Conservation (phyloP, 352 stramenopile genomes). For the Halophytophthora batemanensis region DNA sequence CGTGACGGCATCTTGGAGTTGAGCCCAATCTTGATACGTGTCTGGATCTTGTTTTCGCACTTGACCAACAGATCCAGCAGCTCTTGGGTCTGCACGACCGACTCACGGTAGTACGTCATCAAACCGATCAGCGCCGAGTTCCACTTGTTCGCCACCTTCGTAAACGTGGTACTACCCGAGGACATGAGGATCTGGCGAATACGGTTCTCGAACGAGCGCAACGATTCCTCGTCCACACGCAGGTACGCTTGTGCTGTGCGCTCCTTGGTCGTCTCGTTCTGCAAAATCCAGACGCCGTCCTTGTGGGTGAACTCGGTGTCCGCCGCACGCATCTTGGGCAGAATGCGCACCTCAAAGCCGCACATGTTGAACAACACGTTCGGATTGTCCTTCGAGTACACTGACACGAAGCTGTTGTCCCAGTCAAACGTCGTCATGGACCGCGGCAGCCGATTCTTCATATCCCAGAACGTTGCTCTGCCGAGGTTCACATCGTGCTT, state of each 20-base stretch:
- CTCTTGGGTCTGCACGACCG: constrained; percentile 99
- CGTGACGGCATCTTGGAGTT: constrained; percentile 99
- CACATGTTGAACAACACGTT: constrained; percentile 99
- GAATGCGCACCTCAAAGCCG: constrained; percentile 97
- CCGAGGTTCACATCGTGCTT: constrained; percentile 99
- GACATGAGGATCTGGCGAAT: constrained; percentile 99
- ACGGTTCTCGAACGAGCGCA: constrained; percentile 98
- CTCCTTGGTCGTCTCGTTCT: constrained; percentile 99
- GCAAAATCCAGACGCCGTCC: constrained; percentile 99
- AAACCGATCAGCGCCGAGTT: constrained; percentile 93
- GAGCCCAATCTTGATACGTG: constrained; percentile 99
- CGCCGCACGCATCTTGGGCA: constrained; percentile 90
- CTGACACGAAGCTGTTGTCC: constrained; percentile 99
- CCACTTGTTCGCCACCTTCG: constrained; percentile 99
- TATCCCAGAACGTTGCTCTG: constrained; percentile 99
- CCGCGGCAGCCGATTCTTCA: constrained; percentile 98
- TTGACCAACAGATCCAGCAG: constrained; percentile 99
- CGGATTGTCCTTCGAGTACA: constrained; percentile 99
- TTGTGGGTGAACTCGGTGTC: constrained; percentile 94
- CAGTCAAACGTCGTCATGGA: constrained; percentile 99
- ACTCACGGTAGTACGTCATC: constrained; percentile 99
- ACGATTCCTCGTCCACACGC: constrained; percentile 93
- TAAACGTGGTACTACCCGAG: constrained; percentile 99
- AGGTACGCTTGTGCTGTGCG: constrained; percentile 98
- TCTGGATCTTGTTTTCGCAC: constrained; percentile 99